A percentile compares a stretch with the other conserved stretches of the same genome.
Evolutionary conservation across 1,139 yeast species (phyloP).

Genomic region (Taphrina flavorubra): DNA sequence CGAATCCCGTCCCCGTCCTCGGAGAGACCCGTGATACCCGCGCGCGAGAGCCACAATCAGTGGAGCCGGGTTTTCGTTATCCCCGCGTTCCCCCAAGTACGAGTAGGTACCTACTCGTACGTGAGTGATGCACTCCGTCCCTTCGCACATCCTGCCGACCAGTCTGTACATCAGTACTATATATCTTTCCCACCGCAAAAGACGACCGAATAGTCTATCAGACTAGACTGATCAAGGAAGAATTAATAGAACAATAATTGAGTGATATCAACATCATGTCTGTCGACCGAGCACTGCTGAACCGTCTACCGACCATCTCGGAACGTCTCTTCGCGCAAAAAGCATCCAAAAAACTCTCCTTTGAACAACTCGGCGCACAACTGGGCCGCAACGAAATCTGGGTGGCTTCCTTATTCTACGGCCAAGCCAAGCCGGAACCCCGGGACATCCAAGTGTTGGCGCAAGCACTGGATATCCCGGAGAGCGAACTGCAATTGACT

Average conservation of each 20-base stretch:
- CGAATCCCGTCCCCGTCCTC: too few species aligned
- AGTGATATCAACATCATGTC: neutral
- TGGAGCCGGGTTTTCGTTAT: neutral
- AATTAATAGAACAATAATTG: too few species aligned
- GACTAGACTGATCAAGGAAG: too few species aligned
- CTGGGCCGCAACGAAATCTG: slow-evolving; percentile 46
- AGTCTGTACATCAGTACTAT: too few species aligned
- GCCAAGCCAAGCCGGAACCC: slow-evolving; percentile 45
- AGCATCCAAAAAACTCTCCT: slow-evolving; percentile 45
- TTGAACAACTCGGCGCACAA: slow-evolving; percentile 45
- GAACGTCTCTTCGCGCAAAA: slow-evolving; percentile 46
- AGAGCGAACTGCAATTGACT: slow-evolving; percentile 42
- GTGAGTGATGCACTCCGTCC: too few species aligned
- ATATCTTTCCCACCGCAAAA: too few species aligned
- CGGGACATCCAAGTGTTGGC: slow-evolving; percentile 44
- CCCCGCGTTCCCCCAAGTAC: neutral
- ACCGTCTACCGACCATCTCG: slow-evolving; percentile 45
- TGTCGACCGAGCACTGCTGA: slow-evolving; percentile 27
- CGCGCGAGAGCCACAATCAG: neutral
- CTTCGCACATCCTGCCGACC: too few species aligned
- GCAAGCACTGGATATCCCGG: slow-evolving; percentile 43
- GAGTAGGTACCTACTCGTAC: too few species aligned
- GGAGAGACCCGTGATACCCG: neutral
- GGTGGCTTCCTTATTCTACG: slow-evolving; percentile 47
- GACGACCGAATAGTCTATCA: too few species aligned